A percentile compares a stretch with the other conserved stretches of the same genome.
Evolutionary conservation across 257 asterid species (phyloP).

Genomic region (Penstemon newberryi): DNA sequence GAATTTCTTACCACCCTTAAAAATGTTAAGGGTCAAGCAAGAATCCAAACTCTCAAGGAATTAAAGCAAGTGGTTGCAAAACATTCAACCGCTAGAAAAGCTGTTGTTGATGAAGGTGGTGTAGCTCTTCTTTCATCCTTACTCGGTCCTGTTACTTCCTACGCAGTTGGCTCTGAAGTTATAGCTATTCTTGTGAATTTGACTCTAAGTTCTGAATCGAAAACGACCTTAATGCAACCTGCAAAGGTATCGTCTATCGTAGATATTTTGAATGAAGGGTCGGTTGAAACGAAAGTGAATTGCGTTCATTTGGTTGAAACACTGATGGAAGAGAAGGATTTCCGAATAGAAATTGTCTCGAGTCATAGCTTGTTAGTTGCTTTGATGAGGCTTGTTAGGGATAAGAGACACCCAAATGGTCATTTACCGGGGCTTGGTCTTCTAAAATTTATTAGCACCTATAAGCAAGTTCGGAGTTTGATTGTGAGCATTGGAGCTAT

Average conservation of each 20-base stretch:
- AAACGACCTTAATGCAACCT: conserved; percentile 63
- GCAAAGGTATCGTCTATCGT: conserved; percentile 58
- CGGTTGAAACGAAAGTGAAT: conserved; percentile 58
- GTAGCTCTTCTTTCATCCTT: conserved; percentile 50
- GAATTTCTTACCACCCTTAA: conserved; percentile 55
- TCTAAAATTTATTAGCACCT: conserved; percentile 51
- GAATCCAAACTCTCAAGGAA: conserved; percentile 64
- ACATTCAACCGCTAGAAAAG: conserved; percentile 55
- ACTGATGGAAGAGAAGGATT: conserved; percentile 58
- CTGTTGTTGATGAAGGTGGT: conserved; percentile 60
- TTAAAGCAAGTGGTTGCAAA: conserved; percentile 42
- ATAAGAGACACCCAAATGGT: conserved; percentile 51
- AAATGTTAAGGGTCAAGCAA: conserved; percentile 62
- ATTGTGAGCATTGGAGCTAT: conserved; percentile 60
- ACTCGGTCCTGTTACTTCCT: conserved; percentile 73
- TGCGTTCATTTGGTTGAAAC: conserved; percentile 50
- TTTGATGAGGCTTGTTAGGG: conserved; percentile 55
- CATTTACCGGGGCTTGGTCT: conserved; percentile 54
- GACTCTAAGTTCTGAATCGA: conserved; percentile 45
- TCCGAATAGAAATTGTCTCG: conserved; percentile 46
- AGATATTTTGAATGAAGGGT: conserved; percentile 66
- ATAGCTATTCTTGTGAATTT: conserved; percentile 56
- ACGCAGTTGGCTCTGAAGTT: conserved; percentile 62
- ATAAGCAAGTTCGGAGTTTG: conserved; percentile 41
- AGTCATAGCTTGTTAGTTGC: conserved; percentile 62